A percentile compares a stretch with the other conserved stretches of the same genome.
Evolutionary conservation across 2,329 filamentous ascomycete genomes (phyloP).

Genomic region (Ceratocystis diversiconidia): DNA sequence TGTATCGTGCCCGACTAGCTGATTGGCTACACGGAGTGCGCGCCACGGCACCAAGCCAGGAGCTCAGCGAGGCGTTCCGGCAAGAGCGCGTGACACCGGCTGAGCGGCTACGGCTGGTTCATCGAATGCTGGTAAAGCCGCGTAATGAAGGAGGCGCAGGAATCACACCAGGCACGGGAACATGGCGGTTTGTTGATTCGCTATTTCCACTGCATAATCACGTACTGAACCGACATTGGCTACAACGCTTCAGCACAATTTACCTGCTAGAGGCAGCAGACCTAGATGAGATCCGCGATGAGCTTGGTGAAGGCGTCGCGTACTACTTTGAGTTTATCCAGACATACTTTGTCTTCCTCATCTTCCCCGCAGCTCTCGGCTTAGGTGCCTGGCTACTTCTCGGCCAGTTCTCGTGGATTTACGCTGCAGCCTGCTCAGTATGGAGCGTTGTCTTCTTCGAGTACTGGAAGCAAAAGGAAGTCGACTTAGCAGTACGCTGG

Average conservation of each 20-base stretch:
- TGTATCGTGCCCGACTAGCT: slow-evolving; percentile 75
- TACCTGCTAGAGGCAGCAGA: slow-evolving; percentile 51
- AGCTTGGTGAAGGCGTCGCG: slow-evolving; percentile 71
- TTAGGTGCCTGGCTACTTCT: slow-evolving; percentile 66
- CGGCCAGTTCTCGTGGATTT: slow-evolving; percentile 69
- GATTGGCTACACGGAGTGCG: slow-evolving; percentile 90
- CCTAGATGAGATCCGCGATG: slow-evolving; percentile 59
- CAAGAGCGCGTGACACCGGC: slow-evolving; percentile 71
- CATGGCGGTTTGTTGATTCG: slow-evolving; percentile 58
- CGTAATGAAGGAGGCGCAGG: slow-evolving; percentile 64
- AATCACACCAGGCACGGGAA: slow-evolving; percentile 52
- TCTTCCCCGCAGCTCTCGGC: slow-evolving; percentile 70
- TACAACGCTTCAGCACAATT: slow-evolving; percentile 60
- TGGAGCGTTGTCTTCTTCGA: slow-evolving; percentile 87
- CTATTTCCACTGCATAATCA: slow-evolving; percentile 72
- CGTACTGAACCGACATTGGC: slow-evolving; percentile 58
- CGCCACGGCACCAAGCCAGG: slow-evolving; percentile 57
- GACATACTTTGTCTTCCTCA: slow-evolving; percentile 72
- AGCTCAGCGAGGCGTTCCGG: slow-evolving; percentile 53
- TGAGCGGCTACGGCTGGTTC: slow-evolving; percentile 75
- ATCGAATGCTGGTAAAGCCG: slow-evolving; percentile 66
- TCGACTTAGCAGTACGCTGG: slow-evolving; percentile 77
- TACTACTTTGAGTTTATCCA: slow-evolving; percentile 95
- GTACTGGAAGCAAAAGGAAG: slow-evolving; percentile 89
- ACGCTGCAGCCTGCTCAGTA: slow-evolving; percentile 63